Conservation (phyloP, 2,329 filamentous ascomycete species). For the Penicillium sp. region DNA sequence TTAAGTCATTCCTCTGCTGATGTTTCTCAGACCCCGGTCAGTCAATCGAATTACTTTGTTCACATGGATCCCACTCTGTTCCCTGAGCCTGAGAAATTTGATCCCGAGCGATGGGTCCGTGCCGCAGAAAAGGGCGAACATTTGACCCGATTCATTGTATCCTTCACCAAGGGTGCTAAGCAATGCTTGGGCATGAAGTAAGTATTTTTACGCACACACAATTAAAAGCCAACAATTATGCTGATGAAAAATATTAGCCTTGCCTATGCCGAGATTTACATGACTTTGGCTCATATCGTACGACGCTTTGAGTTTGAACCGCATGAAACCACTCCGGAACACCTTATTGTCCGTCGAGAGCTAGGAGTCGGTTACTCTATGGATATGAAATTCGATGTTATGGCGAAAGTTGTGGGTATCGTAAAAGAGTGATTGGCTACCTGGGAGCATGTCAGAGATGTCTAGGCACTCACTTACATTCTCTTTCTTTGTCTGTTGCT, state of each 20-base stretch:
- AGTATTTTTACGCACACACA: not conserved
- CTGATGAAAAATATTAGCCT: slow-evolving; percentile 12
- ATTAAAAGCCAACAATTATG: not conserved
- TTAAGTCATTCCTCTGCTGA: not conserved
- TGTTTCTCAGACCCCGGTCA: slow-evolving; percentile 19
- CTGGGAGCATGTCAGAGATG: too few species aligned
- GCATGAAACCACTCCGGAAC: slow-evolving; percentile 17
- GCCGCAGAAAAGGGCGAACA: slow-evolving; percentile 14
- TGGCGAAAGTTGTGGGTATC: slow-evolving; percentile 15
- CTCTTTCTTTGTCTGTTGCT: not conserved
- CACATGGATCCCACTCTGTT: slow-evolving; percentile 24
- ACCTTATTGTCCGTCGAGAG: slow-evolving; percentile 22
- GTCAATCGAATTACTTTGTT: slow-evolving; percentile 27
- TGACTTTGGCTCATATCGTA: slow-evolving; percentile 21
- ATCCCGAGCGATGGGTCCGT: slow-evolving; percentile 22
- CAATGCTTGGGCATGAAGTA: slow-evolving; percentile 27
- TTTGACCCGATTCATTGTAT: slow-evolving; percentile 20
- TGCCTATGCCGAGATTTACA: slow-evolving; percentile 24
- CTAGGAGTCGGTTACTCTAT: slow-evolving; percentile 17
- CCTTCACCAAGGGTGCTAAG: slow-evolving; percentile 24
- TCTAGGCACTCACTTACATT: not conserved
- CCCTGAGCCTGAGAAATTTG: slow-evolving; percentile 19
- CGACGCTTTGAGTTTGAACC: slow-evolving; percentile 19
- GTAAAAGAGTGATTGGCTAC: slow-evolving; percentile 9
- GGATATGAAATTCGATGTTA: slow-evolving; percentile 14